Evolutionary conservation across 1,284 basidiomycete species (phyloP).

Genomic region (Agaricales sp.): DNA sequence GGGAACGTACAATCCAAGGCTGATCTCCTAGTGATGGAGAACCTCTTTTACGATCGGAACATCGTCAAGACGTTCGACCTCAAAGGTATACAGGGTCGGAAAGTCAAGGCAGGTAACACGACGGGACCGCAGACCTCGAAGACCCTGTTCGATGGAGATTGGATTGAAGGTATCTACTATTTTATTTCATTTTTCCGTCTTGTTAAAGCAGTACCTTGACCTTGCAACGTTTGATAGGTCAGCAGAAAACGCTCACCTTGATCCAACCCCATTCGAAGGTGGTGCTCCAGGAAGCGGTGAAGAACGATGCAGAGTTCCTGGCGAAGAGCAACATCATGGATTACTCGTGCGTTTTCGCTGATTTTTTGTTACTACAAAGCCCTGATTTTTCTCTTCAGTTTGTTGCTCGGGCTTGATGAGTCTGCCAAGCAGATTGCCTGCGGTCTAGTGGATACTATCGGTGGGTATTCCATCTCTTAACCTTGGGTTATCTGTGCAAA

Average conservation of each 20-base stretch:
- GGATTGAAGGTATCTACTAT: slow-evolving; percentile 54
- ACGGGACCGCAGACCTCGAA: slow-evolving; percentile 22
- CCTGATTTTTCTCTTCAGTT: slow-evolving; percentile 21
- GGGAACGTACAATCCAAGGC: slow-evolving; percentile 53
- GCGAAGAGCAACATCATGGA: slow-evolving; percentile 74
- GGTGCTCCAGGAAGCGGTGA: slow-evolving; percentile 57
- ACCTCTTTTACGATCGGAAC: slow-evolving; percentile 62
- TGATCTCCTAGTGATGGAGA: slow-evolving; percentile 76
- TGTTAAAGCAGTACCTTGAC: background rate
- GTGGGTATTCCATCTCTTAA: slow-evolving; percentile 19
- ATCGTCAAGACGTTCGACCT: slow-evolving; percentile 65
- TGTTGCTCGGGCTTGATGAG: slow-evolving; percentile 59
- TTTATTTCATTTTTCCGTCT: background rate
- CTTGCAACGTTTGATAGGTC: slow-evolving; percentile 26
- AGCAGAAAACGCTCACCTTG: slow-evolving; percentile 51
- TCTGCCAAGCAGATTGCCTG: slow-evolving; percentile 56
- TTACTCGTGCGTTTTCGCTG: slow-evolving; percentile 45
- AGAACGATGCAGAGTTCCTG: slow-evolving; percentile 61
- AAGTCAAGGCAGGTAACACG: slow-evolving; percentile 39
- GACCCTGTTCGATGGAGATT: slow-evolving; percentile 71
- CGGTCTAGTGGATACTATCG: slow-evolving; percentile 75
- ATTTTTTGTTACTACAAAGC: background rate
- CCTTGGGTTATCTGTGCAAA: background rate
- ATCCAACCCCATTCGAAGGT: slow-evolving; percentile 63
- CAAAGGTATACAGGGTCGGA: slow-evolving; percentile 69